Evolutionary conservation across 306 rosid genomes (phyloP).

Genomic region (Sindora glabra): DNA sequence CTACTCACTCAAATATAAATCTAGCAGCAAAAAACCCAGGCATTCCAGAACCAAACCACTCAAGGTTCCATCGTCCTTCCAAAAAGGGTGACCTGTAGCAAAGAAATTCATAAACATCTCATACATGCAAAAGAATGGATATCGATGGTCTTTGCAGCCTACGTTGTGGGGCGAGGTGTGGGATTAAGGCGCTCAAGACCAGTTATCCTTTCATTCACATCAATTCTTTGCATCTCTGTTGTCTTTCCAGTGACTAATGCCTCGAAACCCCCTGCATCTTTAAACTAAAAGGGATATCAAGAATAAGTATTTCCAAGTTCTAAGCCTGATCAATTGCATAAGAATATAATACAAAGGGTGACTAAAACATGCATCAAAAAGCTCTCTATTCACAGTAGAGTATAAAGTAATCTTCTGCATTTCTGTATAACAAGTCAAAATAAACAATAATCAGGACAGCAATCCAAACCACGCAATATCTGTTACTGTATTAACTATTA

Average conservation of each 20-base stretch:
- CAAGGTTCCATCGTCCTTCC: slow-evolving; percentile 93
- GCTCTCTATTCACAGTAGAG: background rate
- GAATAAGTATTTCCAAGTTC: slow-evolving; percentile 15
- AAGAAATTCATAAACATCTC: slow-evolving; percentile 30
- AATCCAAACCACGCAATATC: too few relatives aligned
- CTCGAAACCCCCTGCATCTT: slow-evolving; percentile 92
- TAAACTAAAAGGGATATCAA: slow-evolving; percentile 54
- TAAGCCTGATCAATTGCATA: background rate
- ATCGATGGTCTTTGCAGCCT: slow-evolving; percentile 13
- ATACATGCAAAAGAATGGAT: slow-evolving; percentile 16
- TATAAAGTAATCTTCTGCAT: too few relatives aligned
- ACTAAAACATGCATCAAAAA: too few relatives aligned
- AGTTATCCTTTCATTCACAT: slow-evolving; percentile 91
- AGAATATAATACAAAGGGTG: too few relatives aligned
- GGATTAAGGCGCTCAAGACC: slow-evolving; percentile 95
- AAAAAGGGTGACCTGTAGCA: slow-evolving; percentile 87
- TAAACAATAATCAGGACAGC: too few relatives aligned
- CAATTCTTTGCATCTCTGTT: slow-evolving; percentile 68
- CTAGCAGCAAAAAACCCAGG: slow-evolving; percentile 72
- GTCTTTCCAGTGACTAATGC: slow-evolving; percentile 82
- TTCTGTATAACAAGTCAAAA: too few relatives aligned
- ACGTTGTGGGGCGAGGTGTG: slow-evolving; percentile 95
- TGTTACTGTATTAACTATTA: too few relatives aligned
- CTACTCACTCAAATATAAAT: slow-evolving; percentile 69
- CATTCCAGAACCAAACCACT: slow-evolving; percentile 85